Conservation (phyloP, 169 alveolate species). For the Pseudocohnilembus persalinus region DNA sequence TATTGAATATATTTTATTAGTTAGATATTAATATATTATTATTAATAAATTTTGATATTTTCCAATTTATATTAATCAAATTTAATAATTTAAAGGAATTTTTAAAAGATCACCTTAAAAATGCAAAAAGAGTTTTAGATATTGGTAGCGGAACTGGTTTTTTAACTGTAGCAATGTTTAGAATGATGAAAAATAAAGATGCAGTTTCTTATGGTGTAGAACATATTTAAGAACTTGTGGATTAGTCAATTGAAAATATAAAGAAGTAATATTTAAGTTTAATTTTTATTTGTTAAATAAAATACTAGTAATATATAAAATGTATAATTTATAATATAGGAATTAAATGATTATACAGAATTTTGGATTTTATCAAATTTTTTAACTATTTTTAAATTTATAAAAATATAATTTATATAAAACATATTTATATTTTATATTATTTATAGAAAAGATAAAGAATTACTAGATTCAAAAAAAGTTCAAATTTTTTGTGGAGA, state of each 20-base stretch:
- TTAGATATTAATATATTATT: no score
- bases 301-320: no score
- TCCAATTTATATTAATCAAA: no score
- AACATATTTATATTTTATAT: no score
- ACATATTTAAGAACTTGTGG: slow-evolving; percentile 47
- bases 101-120: slow-evolving; percentile 7
- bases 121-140: slow-evolving; percentile 72
- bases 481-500: slow-evolving; percentile 57
- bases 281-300: neutral
- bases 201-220: slow-evolving; percentile 66
- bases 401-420: no score
- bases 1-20: no score
- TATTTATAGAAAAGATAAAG: slow-evolving; percentile 19
- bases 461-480: slow-evolving; percentile 37
- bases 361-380: no score
- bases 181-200: slow-evolving; percentile 33
- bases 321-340: no score
- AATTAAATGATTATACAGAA: no score
- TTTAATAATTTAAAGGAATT: neutral
- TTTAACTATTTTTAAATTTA: no score
- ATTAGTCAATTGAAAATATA: slow-evolving; percentile 42
- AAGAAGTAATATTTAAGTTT: neutral
- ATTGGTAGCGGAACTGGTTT: slow-evolving; percentile 88
- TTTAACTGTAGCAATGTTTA: slow-evolving; percentile 44
- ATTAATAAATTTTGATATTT: no score